Conservation (phyloP, 108 stramenopile genomes). For the Chaetoceros tenuissimus region DNA sequence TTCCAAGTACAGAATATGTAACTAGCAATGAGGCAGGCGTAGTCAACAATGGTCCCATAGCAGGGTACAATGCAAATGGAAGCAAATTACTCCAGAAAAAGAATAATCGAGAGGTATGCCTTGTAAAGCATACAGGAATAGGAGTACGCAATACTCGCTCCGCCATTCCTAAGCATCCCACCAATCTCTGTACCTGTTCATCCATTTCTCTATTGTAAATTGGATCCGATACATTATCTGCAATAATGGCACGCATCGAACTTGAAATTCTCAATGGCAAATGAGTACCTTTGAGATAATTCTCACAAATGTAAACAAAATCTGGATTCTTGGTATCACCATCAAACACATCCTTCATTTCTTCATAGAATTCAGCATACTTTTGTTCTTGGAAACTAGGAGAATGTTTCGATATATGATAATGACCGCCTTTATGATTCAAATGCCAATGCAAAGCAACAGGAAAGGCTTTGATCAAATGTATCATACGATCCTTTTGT, state of each 20-base stretch:
- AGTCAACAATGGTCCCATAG: slow-evolving; percentile 26
- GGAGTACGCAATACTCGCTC: slow-evolving; percentile 40
- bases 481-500: slow-evolving; percentile 24
- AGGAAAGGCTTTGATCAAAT: slow-evolving; percentile 32
- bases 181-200: slow-evolving; percentile 21
- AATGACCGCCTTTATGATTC: slow-evolving; percentile 39
- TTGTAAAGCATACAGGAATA: too few relatives aligned
- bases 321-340: slow-evolving; percentile 19
- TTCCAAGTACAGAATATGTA: slow-evolving; percentile 35
- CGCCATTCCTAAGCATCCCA: slow-evolving; percentile 22
- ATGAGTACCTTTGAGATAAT: slow-evolving; percentile 20
- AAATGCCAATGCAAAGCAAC: slow-evolving; percentile 35
- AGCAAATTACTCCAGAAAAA: slow-evolving; percentile 39
- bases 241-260: slow-evolving; percentile 29
- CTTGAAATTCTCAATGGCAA: slow-evolving; percentile 26
- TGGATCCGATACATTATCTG: slow-evolving; percentile 16
- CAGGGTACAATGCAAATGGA: slow-evolving; percentile 39
- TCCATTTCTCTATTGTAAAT: slow-evolving; percentile 23
- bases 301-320: slow-evolving; percentile 17
- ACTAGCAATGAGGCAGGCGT: slow-evolving; percentile 24
- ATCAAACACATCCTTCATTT: slow-evolving; percentile 29
- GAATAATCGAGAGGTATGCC: slow-evolving; percentile 26
- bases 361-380: slow-evolving; percentile 29
- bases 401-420: slow-evolving; percentile 8
- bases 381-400: slow-evolving; percentile 26